Base-by-base conservation (phyloP, 2,329 filamentous ascomycete genomes). In the Septoria petroselini region DNA sequence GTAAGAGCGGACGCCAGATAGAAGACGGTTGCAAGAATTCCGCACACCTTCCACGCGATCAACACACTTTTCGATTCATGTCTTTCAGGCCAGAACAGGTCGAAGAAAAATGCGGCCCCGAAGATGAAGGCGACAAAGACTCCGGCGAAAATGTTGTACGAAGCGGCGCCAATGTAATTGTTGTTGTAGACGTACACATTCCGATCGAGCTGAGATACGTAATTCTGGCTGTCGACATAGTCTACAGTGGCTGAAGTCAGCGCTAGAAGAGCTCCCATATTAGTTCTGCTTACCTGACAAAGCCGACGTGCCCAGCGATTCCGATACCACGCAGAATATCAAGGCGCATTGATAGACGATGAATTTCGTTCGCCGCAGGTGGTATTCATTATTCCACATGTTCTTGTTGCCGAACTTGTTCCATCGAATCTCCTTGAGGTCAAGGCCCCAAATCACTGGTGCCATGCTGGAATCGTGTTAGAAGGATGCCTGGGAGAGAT, bases 81-180 rank as follows among this genome's bases (percentile, higher is more conserved):
- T 40, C 79, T 71, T 43, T 78, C 77, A 0, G 79, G 79, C 76
- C 77, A 82, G 67, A 81, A 80, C 3, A 82, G 72, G 59, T 82
- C 79, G 65, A 82, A 81, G 70, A 82, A 81, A 69, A 82, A 82
- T 0, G 74, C 79, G 0, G 74, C 73, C 17, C 78, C 78, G 58
- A 82, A 82, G 58, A 82, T 76, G 38, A 74, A 77, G 11, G 78
- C 78, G 7, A 81, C 74, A 14, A 74, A 77, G 25, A 82, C 70
- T 15, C 79, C 79, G 6, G 77, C 73, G 54, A 80, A 81, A 59
- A 82, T 80, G 60, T 82, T 81, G 68, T 76, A 82, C 1, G 74
- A 75, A 1, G 73, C 75, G 7, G 76, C 74, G 19, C 77, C 78
- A 53, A 82, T 66, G 53, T 77, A 79, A 59, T 79, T 71, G 62